Base-by-base conservation (phyloP, 768 basidiomycete genomes). In the Trichaptum fuscoviolaceum region DNA sequence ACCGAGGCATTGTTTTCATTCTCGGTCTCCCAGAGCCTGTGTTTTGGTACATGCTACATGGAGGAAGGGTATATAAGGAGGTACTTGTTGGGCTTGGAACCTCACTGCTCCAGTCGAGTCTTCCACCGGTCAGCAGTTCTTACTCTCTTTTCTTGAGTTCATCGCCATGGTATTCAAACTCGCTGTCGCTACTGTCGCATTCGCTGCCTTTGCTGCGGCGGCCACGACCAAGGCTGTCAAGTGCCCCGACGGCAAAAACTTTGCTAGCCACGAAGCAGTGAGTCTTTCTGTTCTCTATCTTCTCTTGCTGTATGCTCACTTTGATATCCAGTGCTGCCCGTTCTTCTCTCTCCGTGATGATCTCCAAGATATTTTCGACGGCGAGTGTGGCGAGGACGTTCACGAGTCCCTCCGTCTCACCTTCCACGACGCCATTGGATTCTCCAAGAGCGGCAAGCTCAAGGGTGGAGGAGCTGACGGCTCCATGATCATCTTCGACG, bases 211-310 rank as follows among this genome's bases (percentile, higher is more conserved):
- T 58, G 57, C 67, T 25, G 25, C 27, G 2, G 67, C 66, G 6
- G 67, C 67, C 15, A 67, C 24, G 36, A 30, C 35, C 66, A 63
- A 63, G 23, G 27, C 60, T 23, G 67, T 64, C 27, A 60, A 66
- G 42, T 78, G 76, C 57, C 72, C 76, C n/a, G 73, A 76, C 66
- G 75, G 76, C 58, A 71, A 69, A 57, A 69, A 77, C 67, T 73
- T 67, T n/a, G 74, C 72, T 9, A 67, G 66, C 0, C 71, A 77
- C 64, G 71, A 69, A 6, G 74, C 73, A 10, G 57, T 58, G 20
- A n/a, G 57, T 58, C 57, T n/a, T 9, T 58, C 57, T 58, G 57
- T 30, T 30, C 30, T 30, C 2, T 8, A 30, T 30, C 8, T 30
- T 2, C 30, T 30, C 8, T 30, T 30, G 30, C 30, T 30, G 30